phyloP scores from a whole-genome alignment of 2,329 filamentous ascomycete genomes.

The Orbilia javanica region DNA sequence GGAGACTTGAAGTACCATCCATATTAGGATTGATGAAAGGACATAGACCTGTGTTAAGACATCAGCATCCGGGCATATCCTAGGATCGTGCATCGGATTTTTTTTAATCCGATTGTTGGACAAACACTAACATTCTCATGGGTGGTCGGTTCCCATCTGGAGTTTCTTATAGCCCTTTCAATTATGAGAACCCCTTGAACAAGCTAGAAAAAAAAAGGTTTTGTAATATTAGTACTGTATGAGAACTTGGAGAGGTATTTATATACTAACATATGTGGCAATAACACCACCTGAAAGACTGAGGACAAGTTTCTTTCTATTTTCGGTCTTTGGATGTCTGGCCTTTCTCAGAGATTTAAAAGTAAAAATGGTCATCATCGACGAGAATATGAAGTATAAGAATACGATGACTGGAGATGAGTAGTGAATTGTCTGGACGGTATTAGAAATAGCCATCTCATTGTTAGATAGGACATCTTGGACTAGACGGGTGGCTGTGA shows the following conservation, averaged over 20 bases:
- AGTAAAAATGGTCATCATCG: conserved; percentile 68
- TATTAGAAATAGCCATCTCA: conserved; percentile 34
- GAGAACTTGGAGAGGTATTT: too few species aligned
- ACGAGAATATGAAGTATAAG: conserved; percentile 71
- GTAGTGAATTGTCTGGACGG: conserved; percentile 69
- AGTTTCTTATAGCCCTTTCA: background rate
- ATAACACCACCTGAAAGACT: conserved; percentile 64
- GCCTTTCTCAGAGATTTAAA: conserved; percentile 69
- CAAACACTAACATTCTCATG: conserved; percentile 56
- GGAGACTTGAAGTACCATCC: conserved; percentile 72
- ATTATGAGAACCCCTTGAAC: conserved; percentile 36
- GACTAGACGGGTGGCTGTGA: conserved; percentile 25
- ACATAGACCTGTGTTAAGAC: conserved; percentile 68
- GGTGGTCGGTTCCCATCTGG: conserved; percentile 10
- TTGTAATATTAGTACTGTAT: background rate
- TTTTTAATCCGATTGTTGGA: conserved; percentile 54
- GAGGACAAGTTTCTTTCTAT: conserved; percentile 67
- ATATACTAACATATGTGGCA: conserved; percentile 65
- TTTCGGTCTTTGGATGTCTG: conserved; percentile 65
- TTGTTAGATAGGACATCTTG: conserved; percentile 34
- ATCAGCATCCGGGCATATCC: conserved; percentile 22
- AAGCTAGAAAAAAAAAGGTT: conserved; percentile 28
- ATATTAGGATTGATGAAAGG: conserved; percentile 75
- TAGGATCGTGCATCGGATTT: conserved; percentile 18
- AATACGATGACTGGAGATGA: conserved; percentile 72